Percentiles rank a stretch among this genome's conserved stretches.
Evolutionary conservation across 306 rosid genomes (phyloP).

Genomic region (Purshia tridentata): DNA sequence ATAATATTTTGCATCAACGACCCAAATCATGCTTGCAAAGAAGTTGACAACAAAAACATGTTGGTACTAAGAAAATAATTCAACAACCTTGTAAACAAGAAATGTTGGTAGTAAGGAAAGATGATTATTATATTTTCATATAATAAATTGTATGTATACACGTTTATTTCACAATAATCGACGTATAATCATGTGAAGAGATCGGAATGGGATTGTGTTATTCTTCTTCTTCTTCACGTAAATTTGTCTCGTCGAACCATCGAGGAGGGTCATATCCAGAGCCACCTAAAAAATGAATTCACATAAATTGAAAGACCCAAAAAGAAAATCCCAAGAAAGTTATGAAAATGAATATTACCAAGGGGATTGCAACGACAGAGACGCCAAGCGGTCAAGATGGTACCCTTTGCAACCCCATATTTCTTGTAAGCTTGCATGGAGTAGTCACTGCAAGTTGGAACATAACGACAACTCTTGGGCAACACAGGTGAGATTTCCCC

Average conservation of each 20-base stretch:
- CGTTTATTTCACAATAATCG: too few relatives aligned
- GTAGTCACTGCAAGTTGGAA: constrained; percentile 92
- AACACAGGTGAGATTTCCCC: constrained; percentile 91
- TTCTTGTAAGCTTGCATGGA: constrained; percentile 94
- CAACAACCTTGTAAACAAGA: too few relatives aligned
- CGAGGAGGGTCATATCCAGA: constrained; percentile 89
- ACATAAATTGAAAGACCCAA: background rate
- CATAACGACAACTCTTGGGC: constrained; percentile 76
- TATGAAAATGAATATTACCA: constrained; percentile 38
- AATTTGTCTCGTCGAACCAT: constrained; percentile 66
- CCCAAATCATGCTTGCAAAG: too few relatives aligned
- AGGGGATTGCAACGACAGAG: constrained; percentile 91
- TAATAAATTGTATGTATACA: too few relatives aligned
- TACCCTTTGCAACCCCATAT: constrained; percentile 75
- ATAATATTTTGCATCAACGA: too few relatives aligned
- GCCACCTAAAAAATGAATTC: constrained; percentile 49
- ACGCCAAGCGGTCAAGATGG: constrained; percentile 77
- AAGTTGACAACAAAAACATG: too few relatives aligned
- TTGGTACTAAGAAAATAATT: too few relatives aligned
- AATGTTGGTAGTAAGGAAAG: too few relatives aligned
- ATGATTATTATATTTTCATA: too few relatives aligned
- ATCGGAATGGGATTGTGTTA: constrained; percentile 7
- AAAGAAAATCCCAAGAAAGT: background rate
- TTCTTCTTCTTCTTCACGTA: constrained; percentile 64
- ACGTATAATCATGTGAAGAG: too few relatives aligned